Base-by-base conservation (phyloP, 495 filamentous ascomycete species). In the Penicillium crystallinum region DNA sequence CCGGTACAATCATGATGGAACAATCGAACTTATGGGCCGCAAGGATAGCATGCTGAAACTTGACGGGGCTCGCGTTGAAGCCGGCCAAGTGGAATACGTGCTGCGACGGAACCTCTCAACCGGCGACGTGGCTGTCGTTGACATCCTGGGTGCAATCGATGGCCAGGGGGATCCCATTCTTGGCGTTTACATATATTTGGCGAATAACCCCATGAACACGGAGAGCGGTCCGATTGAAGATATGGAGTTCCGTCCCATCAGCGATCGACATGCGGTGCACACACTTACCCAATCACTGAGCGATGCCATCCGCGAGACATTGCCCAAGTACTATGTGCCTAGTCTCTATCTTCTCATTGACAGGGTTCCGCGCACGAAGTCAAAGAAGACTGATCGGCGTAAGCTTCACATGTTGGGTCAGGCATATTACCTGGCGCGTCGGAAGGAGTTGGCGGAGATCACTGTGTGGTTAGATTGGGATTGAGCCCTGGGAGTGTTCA, bases 1-100 rank as follows among this genome's bases (percentile, higher is more conserved):
- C 12, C 75, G 90, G 1, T 76, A 89, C 17, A 72, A 86, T 9
- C 76, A 87, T 46, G 84, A 91, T 57, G 81, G 77, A 4, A 83
- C 79, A 11, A 83, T 93, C 43, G 81, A 87, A 42, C 88, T 90
- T 45, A 64, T 88, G 8, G 89, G 89, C 2, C 79, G 89, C 10
- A 82, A 81, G 2, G 89, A 95, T 59, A 85, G 88, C 49, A 86
- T 92, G 65, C 78, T 91, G 21, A 95, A 95, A 62, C 75, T 95
- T 0, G 77, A 88, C 10, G 89, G 89, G 0, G 86, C 89, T 53
- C 75, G 89, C 6, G 73, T 95, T 0, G 88, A 95, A 58, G 81
- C 89, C 47, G 80, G 79, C 2, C 88, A 95, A 65, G 89, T 95
- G 53, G 67, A 70, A 35, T 63, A 63, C 27, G 52, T 63, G 1